Conservation (phyloP, 2,329 filamentous ascomycete genomes). For the Aspergillus nomiae region DNA sequence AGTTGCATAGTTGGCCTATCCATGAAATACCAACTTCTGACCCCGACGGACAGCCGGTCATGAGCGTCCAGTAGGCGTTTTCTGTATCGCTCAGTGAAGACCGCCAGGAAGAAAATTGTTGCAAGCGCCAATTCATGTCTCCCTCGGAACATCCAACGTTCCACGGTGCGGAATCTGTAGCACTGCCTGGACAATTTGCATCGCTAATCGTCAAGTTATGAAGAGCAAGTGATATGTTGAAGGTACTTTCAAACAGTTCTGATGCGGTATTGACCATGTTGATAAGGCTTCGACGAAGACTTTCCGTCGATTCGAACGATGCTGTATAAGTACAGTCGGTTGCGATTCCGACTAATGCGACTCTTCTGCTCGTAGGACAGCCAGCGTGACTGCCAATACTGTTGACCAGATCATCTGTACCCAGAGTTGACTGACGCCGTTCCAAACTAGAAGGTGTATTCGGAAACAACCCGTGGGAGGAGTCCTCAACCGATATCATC, state of each 20-base stretch:
- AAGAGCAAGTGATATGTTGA: constrained; percentile 89
- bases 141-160: constrained; percentile 21
- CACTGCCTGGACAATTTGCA: constrained; percentile 67
- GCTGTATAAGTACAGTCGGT: constrained; percentile 85
- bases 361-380: constrained; percentile 81
- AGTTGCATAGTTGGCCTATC: constrained; percentile 69
- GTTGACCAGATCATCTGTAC: constrained; percentile 50
- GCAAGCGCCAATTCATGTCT: constrained; percentile 40
- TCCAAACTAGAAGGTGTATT: neutral
- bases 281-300: constrained; percentile 32
- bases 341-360: constrained; percentile 84
- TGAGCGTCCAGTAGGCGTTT: constrained; percentile 89
- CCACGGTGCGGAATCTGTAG: constrained; percentile 52
- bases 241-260: constrained; percentile 79
- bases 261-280: constrained; percentile 81
- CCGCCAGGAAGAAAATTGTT: constrained; percentile 82
- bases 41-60: constrained; percentile 77
- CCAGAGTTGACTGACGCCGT: constrained; percentile 5
- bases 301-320: constrained; percentile 64
- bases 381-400: constrained; percentile 76
- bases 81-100: constrained; percentile 66
- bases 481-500: neutral
- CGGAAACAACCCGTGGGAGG: neutral
- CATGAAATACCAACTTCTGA: constrained; percentile 86
- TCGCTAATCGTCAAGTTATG: constrained; percentile 79